Evolutionary conservation across 352 stramenopile species (phyloP), one percentile per base, ranked within the genome.

Genomic region (Phytophthora vignae): DNA sequence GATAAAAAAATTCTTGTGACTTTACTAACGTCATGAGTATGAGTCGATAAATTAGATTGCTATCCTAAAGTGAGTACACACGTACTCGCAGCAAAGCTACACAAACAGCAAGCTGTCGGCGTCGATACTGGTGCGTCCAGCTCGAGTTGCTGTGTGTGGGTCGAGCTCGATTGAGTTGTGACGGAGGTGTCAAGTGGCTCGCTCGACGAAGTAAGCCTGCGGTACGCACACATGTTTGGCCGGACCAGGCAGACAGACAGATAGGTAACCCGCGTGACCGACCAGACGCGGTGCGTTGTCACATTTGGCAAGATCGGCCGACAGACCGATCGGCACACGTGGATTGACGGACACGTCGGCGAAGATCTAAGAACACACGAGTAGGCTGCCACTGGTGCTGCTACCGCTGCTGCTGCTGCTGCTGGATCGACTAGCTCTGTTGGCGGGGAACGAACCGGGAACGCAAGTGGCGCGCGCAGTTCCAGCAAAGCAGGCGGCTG

Each of bases 401-500:
- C 29, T 54, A 54, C 12, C 1, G 33, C 9, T 15, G 33, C 33
- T 15, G 36, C 36, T 17, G 36, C 25, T 2, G 25, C 25, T 29
- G 25, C 25, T 29, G 25, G 36, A 12, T 42, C 44, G 17, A 53
- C 21, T 50, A 8, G 14, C 10, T 15, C 53, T 50, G 44, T 22
- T 70, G 63, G 42, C 29, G 38, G 27, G 7, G 53, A 73, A 48
- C 8, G 49, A 25, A 25, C 31, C 66, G 31, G 60, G 52, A 56
- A 73, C 33, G 19, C 66, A 60, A 48, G 19, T 73, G 66, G 42
- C n/a, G 9, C 15, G n/a, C 7, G 0, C n/a, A 10, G 31, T 69
- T 73, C 66, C 31, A 15, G 15, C 27, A 46, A 64, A 63, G 22
- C 66, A 69, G 27, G n/a, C 64, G 66, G 11, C 53, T 55, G 17